Base-by-base conservation (phyloP, 2,329 filamentous ascomycete species). In the Metarhizium anisopliae region DNA sequence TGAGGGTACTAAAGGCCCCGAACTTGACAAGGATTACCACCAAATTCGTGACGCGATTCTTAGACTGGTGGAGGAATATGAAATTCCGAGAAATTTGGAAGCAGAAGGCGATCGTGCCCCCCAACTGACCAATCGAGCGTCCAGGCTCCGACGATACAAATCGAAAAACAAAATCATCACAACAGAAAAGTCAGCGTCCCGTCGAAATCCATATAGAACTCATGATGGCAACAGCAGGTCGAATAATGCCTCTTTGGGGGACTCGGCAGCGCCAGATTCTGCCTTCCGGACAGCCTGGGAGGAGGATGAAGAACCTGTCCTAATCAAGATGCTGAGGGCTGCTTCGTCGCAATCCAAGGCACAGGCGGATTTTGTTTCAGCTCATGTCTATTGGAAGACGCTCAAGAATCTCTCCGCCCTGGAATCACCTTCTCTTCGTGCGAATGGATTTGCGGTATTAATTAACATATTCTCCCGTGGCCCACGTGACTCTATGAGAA, bases 331-430 rank as follows among this genome's bases (percentile, higher is more conserved):
- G 86, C 79, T 92, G 32, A 84, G 87, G 60, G 85, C 86, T 18
- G 89, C 89, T 16, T 88, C 87, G 61, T 79, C 84, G 1, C 87
- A 90, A 67, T 91, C 89, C 55, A 84, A 89, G 62, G 84, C 87
- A 29, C 83, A 88, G 58, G 88, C 87, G 0, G 90, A 95, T 67
- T 96, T 91, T 64, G 84, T 94, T 52, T 86, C 86, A 35, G 87
- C 90, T 1, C 89, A 95, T 62, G 79, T 89, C 53, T 96, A 93
- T 74, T 93, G 89, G 84, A 88, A 86, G 66, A 91, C 90, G 0
- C 74, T 93, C 32, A 84, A 89, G 58, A 86, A 90, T 59, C 78
- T 95, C 18, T 82, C 83, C 62, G 79, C 78, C 54, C 70, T 88
- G 55, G 77, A 75, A 47, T 85, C 81, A 16, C 74, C 80, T 6